phyloP scores from a whole-genome alignment of 805 yeast species.

The Metschnikowia santaceciliae region DNA sequence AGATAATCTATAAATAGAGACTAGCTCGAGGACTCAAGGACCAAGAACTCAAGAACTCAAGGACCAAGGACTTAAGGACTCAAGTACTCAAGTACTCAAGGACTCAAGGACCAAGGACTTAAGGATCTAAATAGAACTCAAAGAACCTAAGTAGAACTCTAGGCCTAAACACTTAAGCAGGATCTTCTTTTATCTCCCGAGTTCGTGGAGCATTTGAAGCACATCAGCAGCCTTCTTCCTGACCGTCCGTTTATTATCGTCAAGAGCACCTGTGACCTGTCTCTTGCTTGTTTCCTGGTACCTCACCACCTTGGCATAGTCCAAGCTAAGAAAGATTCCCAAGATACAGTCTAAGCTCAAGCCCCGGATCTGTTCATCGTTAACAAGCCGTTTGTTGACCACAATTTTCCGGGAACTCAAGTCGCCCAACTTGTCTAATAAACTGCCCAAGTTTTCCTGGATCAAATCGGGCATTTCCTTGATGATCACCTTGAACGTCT shows the following conservation, averaged over 20 bases:
- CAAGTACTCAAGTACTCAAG: too few relatives aligned
- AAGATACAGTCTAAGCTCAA: slow-evolving; percentile 54
- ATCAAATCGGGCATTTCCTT: slow-evolving; percentile 53
- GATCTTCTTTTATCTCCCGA: slow-evolving; percentile 16
- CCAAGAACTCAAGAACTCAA: too few relatives aligned
- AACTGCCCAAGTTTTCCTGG: slow-evolving; percentile 48
- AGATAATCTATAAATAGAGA: neutral
- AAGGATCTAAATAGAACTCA: too few relatives aligned
- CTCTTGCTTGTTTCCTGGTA: slow-evolving; percentile 48
- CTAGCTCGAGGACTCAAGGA: too few relatives aligned
- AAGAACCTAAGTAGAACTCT: too few relatives aligned
- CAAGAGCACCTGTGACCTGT: slow-evolving; percentile 51
- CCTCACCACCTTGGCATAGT: slow-evolving; percentile 43
- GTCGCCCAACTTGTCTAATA: slow-evolving; percentile 53
- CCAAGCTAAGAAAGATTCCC: slow-evolving; percentile 33
- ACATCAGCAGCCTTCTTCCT: slow-evolving; percentile 76
- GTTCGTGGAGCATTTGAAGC: slow-evolving; percentile 70
- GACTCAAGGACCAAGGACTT: too few relatives aligned
- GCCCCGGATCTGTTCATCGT: slow-evolving; percentile 49
- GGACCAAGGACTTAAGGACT: too few relatives aligned
- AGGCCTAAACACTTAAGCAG: too few relatives aligned
- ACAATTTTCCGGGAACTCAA: slow-evolving; percentile 23
- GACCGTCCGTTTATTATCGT: slow-evolving; percentile 69
- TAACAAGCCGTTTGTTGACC: slow-evolving; percentile 20
- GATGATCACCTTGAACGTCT: slow-evolving; percentile 52